Percentiles rank a stretch among this genome's conserved stretches.
These are phyloP conservation scores for Neophaeococcomyces aloes DNA, from an alignment of 2,329 filamentous ascomycete genomes.

Conservation along the genomic window DNA sequence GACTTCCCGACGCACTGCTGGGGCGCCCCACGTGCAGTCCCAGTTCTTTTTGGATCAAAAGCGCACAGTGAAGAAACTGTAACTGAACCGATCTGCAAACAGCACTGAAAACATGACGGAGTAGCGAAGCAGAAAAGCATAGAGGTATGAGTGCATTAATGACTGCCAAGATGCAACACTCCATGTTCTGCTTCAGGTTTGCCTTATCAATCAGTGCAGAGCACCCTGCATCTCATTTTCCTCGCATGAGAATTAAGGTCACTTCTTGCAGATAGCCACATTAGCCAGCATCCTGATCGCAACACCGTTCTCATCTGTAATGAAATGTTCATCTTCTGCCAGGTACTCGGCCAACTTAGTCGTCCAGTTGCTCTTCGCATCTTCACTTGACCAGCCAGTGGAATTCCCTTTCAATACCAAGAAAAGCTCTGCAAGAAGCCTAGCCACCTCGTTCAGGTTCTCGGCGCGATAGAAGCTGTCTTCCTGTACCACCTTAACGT, in stretches of 20 bases:
- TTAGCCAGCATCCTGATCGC: constrained; percentile 1
- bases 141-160: no score
- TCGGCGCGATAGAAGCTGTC: neutral
- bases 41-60: no score
- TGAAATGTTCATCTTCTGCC: neutral
- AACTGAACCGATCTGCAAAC: no score
- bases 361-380: neutral
- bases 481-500: neutral
- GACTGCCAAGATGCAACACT: no score
- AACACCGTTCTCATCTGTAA: neutral
- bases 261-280: constrained; percentile 3
- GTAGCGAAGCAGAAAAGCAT: no score
- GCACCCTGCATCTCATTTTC: no score
- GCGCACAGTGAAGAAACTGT: no score
- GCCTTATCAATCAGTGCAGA: no score
- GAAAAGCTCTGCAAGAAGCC: neutral
- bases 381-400: constrained; percentile 1
- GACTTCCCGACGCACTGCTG: no score
- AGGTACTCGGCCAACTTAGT: neutral
- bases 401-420: neutral
- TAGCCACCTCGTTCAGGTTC: neutral
- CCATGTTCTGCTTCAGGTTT: no score
- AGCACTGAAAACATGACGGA: no score
- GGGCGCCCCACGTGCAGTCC: no score
- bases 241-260: neutral